A percentile compares a stretch with the other conserved stretches of the same genome.
Conservation (phyloP, 345 rosid genomes). For the Boechera retrofracta region DNA sequence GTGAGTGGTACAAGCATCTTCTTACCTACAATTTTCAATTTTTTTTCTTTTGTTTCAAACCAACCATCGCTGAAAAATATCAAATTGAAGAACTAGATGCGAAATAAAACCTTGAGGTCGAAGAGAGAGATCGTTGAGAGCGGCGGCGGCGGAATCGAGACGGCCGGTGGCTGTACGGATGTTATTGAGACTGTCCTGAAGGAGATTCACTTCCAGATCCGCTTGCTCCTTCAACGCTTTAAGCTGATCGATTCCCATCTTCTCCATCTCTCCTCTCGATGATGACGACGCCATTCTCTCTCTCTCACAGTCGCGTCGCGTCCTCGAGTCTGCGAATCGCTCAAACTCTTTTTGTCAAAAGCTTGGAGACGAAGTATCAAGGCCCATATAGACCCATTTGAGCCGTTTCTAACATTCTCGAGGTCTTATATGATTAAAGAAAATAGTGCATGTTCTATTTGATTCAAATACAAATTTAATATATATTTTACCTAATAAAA, state of each 20-base stretch:
- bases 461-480: no score
- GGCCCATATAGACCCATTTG: constrained; percentile 16
- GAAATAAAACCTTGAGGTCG: constrained; percentile 63
- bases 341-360: background rate
- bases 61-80: background rate
- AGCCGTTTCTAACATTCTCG: background rate
- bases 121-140: constrained; percentile 85
- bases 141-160: constrained; percentile 72
- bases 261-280: constrained; percentile 65
- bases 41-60: background rate
- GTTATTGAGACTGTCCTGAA: constrained; percentile 96
- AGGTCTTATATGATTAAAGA: no score
- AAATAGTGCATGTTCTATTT: no score
- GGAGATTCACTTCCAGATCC: constrained; percentile 87
- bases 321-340: constrained; percentile 15
- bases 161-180: constrained; percentile 92
- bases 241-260: constrained; percentile 85
- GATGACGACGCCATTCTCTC: constrained; percentile 52
- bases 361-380: background rate
- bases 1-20: constrained; percentile 92
- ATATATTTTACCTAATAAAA: no score
- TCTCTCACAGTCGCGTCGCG: background rate
- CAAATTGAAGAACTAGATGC: no score
- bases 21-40: constrained; percentile 49
- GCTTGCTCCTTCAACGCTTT: constrained; percentile 87